Evolutionary conservation across 164 flowering plant genomes (phyloP), one percentile per base, ranked within the genome.

Genomic region (Sextonia rubra): DNA sequence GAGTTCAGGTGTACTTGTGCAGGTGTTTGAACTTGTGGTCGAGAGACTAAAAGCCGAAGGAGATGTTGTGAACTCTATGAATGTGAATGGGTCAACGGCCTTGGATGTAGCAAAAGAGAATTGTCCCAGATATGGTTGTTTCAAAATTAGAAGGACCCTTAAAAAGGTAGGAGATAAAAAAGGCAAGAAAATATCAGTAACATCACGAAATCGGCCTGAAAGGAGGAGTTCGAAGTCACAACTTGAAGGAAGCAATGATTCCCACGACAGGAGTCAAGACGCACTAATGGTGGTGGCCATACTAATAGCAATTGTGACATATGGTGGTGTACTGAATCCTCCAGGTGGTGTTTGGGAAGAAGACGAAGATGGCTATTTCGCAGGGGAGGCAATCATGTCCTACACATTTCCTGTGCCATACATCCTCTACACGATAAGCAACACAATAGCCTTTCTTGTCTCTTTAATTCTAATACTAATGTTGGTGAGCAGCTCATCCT

Each of bases 341-440:
- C 62, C 62, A 7, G 62, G 62, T 60, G 62, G 62, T 60, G n/a
- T 60, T 60, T 60, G 62, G 62, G 24, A 60, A 20, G 62, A 60
- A 2, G 62, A 60, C 22, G 0, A 55, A 55, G 3, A 22, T 3
- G 20, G 9, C 24, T 7, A n/a, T 8, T 2, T 3, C 8, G 22
- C 22, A 18, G 62, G 62, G 24, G 24, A 60, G 26, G 20, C 62
- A 0, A 60, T 60, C 24, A 60, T 60, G 26, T 15, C 24, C 22
- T 4, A 15, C 22, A 60, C 20, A 0, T 60, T 18, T n/a, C 62
- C 62, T 18, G 3, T 1, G 22, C 20, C 6, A 8, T 60, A 60
- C 24, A 15, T 18, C 9, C 0, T 60, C 6, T 60, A 18, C 24
- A 6, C 22, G 22, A 60, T n/a, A 15, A 18, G 7, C 22, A 60